phyloP scores from a whole-genome alignment of 495 filamentous ascomycete genomes.

The Aeminium ludgeri region DNA sequence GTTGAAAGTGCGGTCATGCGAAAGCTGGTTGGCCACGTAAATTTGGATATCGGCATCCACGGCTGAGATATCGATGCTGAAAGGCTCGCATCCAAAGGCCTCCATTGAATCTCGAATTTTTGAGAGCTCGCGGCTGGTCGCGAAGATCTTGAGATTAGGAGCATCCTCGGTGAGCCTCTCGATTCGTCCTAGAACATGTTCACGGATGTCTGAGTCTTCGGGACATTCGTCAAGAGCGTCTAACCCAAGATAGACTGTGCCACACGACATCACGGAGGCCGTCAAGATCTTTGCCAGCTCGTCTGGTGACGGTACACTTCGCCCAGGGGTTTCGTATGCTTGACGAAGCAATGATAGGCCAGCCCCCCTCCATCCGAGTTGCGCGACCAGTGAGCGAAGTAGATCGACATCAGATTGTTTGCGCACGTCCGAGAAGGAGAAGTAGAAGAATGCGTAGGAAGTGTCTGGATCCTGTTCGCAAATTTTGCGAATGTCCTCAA shows the following conservation, averaged over 20 bases:
- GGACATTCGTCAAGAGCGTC: slow-evolving; percentile 21
- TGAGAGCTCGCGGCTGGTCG: slow-evolving; percentile 14
- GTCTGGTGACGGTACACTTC: slow-evolving; percentile 2
- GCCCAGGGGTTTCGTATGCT: slow-evolving; percentile 7
- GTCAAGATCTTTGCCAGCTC: slow-evolving; percentile 9
- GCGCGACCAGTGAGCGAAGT: slow-evolving; percentile 8
- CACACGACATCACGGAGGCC: background rate
- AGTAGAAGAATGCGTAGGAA: slow-evolving; percentile 11
- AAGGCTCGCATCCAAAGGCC: background rate
- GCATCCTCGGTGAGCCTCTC: slow-evolving; percentile 1
- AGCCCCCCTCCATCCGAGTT: slow-evolving; percentile 9
- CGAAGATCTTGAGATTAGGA: slow-evolving; percentile 10
- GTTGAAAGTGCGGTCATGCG: slow-evolving; percentile 7
- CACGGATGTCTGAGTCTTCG: slow-evolving; percentile 2
- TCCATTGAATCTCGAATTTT: slow-evolving; percentile 11
- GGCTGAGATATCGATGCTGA: slow-evolving; percentile 1
- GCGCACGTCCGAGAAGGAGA: slow-evolving; percentile 11
- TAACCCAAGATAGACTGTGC: slow-evolving; percentile 9
- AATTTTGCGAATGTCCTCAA: slow-evolving; percentile 10
- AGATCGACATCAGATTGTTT: slow-evolving; percentile 11
- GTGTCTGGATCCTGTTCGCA: slow-evolving; percentile 4
- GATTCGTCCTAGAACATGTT: slow-evolving; percentile 5
- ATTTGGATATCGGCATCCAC: slow-evolving; percentile 14
- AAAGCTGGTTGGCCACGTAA: slow-evolving; percentile 12
- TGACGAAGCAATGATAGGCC: slow-evolving; percentile 6